Evolutionary conservation across 495 filamentous ascomycete genomes (phyloP).

Genomic region (Podospora conica): DNA sequence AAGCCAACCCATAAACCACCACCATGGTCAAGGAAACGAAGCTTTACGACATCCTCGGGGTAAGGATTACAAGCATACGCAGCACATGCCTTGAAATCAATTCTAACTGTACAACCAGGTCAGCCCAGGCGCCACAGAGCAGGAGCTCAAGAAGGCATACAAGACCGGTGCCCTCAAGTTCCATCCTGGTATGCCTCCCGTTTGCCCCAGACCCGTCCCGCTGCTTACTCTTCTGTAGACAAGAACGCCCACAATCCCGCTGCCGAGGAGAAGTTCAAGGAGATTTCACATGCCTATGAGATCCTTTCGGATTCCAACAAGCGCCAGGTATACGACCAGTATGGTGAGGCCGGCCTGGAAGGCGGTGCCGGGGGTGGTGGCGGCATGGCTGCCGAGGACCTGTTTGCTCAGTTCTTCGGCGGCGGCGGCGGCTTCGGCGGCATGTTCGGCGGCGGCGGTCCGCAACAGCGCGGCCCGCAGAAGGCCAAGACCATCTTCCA

Average conservation of each 20-base stretch:
- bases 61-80: constrained; percentile 42
- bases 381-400: constrained; percentile 94
- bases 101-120: constrained; percentile 52
- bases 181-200: constrained; percentile 69
- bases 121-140: constrained; percentile 60
- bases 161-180: constrained; percentile 83
- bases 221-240: constrained; percentile 47
- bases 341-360: constrained; percentile 93
- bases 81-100: neutral
- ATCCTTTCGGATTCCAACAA: constrained; percentile 87
- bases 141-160: constrained; percentile 84
- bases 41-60: constrained; percentile 79
- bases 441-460: constrained; percentile 74
- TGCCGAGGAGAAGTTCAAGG: constrained; percentile 96
- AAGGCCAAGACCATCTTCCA: constrained; percentile 96
- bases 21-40: constrained; percentile 90
- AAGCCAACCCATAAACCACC: constrained; percentile 9
- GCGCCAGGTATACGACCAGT: constrained; percentile 87
- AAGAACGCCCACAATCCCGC: constrained; percentile 94
- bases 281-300: constrained; percentile 92
- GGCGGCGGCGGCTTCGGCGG: constrained; percentile 76
- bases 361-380: constrained; percentile 63
- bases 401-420: constrained; percentile 98
- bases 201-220: constrained; percentile 8
- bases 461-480: constrained; percentile 71